Evolutionary conservation across 179 eudicot species (phyloP), one percentile per base, ranked within the genome.

Genomic region (Heliamphora pulchella): DNA sequence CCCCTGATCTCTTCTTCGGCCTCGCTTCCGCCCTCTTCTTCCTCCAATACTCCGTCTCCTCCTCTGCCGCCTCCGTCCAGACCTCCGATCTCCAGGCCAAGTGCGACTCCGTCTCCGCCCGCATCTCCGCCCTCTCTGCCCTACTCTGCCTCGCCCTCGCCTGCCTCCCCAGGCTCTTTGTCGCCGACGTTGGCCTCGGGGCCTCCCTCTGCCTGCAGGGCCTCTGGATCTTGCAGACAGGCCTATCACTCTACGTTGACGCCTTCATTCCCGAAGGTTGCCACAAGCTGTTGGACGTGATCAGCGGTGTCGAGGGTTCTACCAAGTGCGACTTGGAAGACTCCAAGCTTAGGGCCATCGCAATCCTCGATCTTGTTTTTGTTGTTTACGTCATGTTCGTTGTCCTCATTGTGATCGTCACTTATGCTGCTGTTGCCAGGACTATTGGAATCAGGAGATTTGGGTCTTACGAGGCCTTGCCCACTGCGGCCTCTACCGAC

Each of bases 251-350:
- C 57, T 87, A 90, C 48, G 94, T 91, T 0, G 98, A 95, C 41
- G 94, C 92, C 4, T 92, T 95, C 59, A 87, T 95, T 0, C 98
- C 98, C 0, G 90, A 95, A 22, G 98, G 98, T 0, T 95, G 98
- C 66, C 98, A 95, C 53, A 87, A 87, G 83, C 86, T 93, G 71
- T 86, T 95, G 22, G 98, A 93, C 39, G 98, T 96, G 8, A 93
- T 84, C 2, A 80, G 82, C 7, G 98, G 98, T 0, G 91, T 95
- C 0, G 96, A 92, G 79, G 97, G 99, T 2, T 90, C 97, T 8
- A 96, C 99, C 17, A 89, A 85, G 81, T 96, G 99, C 61, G 99
- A 93, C 50, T 82, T 94, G 58, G 97, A 96, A 3, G 96, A 93
- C 20, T 83, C 94, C 1, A 92, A 85, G 87, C 77, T 92, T 2